Base-by-base conservation (phyloP, 768 basidiomycete species). In the Auricularia heimuer region DNA sequence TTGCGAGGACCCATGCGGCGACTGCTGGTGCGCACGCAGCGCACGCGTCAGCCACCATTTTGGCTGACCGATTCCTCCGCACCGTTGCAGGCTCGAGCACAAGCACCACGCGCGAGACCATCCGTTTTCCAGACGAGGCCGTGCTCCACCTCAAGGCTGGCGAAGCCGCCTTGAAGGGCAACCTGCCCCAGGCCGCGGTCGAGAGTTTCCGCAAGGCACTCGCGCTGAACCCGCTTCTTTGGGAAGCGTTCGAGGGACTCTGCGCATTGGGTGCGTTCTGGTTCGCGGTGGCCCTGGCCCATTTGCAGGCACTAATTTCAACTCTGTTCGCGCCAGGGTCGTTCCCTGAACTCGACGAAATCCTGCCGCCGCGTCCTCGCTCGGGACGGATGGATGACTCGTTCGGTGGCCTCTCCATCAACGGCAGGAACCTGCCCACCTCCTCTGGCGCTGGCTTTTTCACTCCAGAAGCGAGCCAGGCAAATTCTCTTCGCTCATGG, bases 211-310 rank as follows among this genome's bases (percentile, higher is more conserved):
- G 81, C 58, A 83, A 86, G 65, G 89, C 92, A 34, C 79, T 97
- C 66, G 73, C 78, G 14, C 73, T 86, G 60, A 87, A 92, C 71
- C 90, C 92, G 37, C 83, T 91, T 73, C 76, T 94, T 63, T 96
- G 93, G 93, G 94, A 97, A 73, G 94, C 94, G 3, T 90, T 94
- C 70, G 91, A 94, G 71, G 93, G 91, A 0, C 74, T 97, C 39
- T 96, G 94, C 73, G 76, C 81, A 36, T 76, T 92, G 56, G 94
- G 94, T 89, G 70, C 62, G 80, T 76, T 67, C 51, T n/a, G 8
- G 12, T 42, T 42, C 63, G 42, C 63, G 42, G 39, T 65, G 62
- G 44, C 63, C 66, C 60, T 29, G n/a, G 36, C 67, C 42, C 12
- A 42, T 42, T 7, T 42, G 39, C 39, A 14, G 39, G 54, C 56